Conservation (phyloP, 176 grass and related monocot genomes). For the Aechmea fasciata region DNA sequence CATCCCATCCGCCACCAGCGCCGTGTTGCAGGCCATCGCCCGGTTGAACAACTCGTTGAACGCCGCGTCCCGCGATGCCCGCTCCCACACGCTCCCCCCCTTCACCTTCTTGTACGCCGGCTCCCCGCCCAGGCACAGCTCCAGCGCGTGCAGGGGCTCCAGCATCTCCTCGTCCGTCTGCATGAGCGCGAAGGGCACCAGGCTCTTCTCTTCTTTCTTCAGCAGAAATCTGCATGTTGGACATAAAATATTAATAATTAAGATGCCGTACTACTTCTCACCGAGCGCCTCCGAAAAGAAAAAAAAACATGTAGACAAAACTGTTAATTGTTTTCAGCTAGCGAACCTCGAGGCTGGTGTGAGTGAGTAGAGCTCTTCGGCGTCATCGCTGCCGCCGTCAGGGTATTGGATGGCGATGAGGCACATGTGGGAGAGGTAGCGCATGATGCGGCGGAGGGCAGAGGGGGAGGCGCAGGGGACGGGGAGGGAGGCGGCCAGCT, state of each 20-base stretch:
- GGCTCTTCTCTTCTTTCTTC: not conserved
- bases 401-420: slow-evolving; percentile 21
- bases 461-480: not conserved
- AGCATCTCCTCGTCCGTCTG: slow-evolving; percentile 1
- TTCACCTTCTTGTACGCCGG: slow-evolving; percentile 13
- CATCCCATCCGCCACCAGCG: not conserved
- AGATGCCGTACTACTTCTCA: too few species aligned
- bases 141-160: not conserved
- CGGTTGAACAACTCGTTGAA: slow-evolving; percentile 27
- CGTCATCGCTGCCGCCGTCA: too few species aligned
- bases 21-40: slow-evolving; percentile 10
- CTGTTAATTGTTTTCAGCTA: not conserved
- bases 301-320: too few species aligned
- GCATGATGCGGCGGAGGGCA: slow-evolving; percentile 33
- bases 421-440: not conserved
- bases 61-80: not conserved
- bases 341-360: slow-evolving; percentile 27
- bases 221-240: too few species aligned
- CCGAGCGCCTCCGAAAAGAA: too few species aligned
- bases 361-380: slow-evolving; percentile 21
- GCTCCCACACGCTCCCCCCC: slow-evolving; percentile 9
- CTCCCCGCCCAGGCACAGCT: slow-evolving; percentile 25
- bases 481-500: not conserved
- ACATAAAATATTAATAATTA: too few species aligned
- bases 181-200: slow-evolving; percentile 9